A percentile compares a stretch with the other conserved stretches of the same genome.
Conservation (phyloP, 2,329 filamentous ascomycete genomes). For the Dactylonectria macrodidyma region DNA sequence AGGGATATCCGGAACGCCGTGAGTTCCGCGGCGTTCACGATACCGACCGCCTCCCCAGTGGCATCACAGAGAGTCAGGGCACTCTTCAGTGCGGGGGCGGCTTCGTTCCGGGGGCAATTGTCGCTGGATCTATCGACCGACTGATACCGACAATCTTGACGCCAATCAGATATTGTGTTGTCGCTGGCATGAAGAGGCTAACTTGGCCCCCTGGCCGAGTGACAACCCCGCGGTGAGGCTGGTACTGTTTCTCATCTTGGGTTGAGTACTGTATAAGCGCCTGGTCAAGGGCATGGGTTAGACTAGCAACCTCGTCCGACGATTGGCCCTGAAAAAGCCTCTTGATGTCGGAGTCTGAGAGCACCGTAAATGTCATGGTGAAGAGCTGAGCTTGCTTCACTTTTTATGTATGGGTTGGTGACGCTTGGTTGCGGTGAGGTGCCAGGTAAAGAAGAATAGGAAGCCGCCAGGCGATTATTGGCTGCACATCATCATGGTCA, state of each 20-base stretch:
- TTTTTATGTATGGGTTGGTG: too few species aligned
- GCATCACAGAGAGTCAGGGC: constrained; percentile 72
- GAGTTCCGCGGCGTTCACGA: constrained; percentile 77
- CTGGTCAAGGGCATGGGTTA: constrained; percentile 36
- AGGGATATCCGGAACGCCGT: constrained; percentile 80
- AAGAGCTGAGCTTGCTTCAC: neutral
- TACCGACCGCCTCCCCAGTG: constrained; percentile 69
- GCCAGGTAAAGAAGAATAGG: too few species aligned
- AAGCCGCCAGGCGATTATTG: too few species aligned
- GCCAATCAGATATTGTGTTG: constrained; percentile 71
- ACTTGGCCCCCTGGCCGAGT: constrained; percentile 73
- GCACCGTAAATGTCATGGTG: constrained; percentile 45
- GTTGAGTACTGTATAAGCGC: constrained; percentile 67
- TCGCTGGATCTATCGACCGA: constrained; percentile 20
- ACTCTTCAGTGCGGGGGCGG: constrained; percentile 60
- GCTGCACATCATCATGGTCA: too few species aligned
- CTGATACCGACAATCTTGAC: constrained; percentile 72
- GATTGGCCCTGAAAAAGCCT: constrained; percentile 38
- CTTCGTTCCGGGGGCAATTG: constrained; percentile 18
- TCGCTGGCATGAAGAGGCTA: constrained; percentile 78
- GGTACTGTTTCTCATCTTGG: constrained; percentile 71
- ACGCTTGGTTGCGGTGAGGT: too few species aligned
- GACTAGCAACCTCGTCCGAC: constrained; percentile 31
- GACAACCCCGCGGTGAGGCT: constrained; percentile 73
- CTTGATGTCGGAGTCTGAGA: constrained; percentile 43